Evolutionary conservation across 2,329 filamentous ascomycete species (phyloP), one percentile per base, ranked within the genome.

Genomic region (Trichoderma citrinoviride): DNA sequence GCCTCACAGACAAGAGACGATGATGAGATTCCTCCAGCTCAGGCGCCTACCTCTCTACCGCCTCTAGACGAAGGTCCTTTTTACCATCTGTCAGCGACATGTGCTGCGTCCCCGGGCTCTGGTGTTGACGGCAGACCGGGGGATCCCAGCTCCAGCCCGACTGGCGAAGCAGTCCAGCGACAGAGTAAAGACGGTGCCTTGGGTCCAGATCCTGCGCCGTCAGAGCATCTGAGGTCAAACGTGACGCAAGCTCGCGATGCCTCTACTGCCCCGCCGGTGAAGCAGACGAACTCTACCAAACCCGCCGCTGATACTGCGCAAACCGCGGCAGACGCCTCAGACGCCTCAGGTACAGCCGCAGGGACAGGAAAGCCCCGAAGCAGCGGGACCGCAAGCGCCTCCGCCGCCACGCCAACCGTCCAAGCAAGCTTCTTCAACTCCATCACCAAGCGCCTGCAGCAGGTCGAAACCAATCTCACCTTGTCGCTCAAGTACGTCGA

Each of bases 361-460:
- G 49, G 49, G 2, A 21, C 49, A 14, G 49, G 27, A 7, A 52
- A 52, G 14, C 23, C 49, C 4, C 49, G 52, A 77, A 76, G 65
- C 68, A 72, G 68, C 25, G 72, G 70, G n/a, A 73, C 75, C 1
- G 58, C 67, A 7, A 69, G 69, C 8, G 70, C 73, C 6, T 61
- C 74, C 3, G 56, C 71, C 3, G 73, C 74, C 29, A 85, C 87
- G 0, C 93, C 94, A 2, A 93, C 93, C 0, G 95, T 96, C 1
- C 95, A 99, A 76, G 95, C 99, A 75, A 95, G 91, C 1, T 98
- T 99, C 77, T 99, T 97, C 84, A 98, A 98, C 76, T 92, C 93
- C 4, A 90, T 98, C 8, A 92, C 93, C 68, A 98, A 98, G 77
- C 91, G 95, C 1, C 83, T 99, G 5, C 91, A 94, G 69, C 88